Base-by-base conservation (phyloP, 169 alveolate genomes). In the Eimeria maxima region DNA sequence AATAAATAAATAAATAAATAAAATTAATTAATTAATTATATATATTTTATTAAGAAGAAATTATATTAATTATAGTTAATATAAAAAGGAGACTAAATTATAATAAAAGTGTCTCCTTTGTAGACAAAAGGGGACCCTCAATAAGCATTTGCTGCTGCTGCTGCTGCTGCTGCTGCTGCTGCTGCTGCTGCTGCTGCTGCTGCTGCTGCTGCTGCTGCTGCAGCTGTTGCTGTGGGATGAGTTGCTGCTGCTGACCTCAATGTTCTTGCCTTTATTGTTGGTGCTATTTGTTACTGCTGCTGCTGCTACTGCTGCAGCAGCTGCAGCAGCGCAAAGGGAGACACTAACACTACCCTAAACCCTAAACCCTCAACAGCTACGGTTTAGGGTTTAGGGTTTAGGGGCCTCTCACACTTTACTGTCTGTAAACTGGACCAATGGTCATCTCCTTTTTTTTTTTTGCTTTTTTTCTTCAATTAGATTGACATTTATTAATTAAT, bases 121-220 rank as follows among this genome's bases (percentile, higher is more conserved):
- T n/a, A n/a, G n/a, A n/a, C 83, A 33, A 13, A 24, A 73, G 29
- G 24, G 11, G 38, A 76, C 50, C 13, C 53, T 76, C n/a, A n/a
- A n/a, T n/a, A n/a, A n/a, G n/a, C n/a, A n/a, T n/a, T n/a, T n/a
- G n/a, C n/a, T n/a, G n/a, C n/a, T n/a, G n/a, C n/a, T n/a, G n/a
- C n/a, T n/a, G 45, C 83, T 73, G 83, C 55, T 29, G 83, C 83
- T 38, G 83, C 83, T 38, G 4, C 24, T 7, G 53, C 55, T 73
- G 83, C 53, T 33, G 83, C 83, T 71, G 83, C 83, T 71, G n/a
- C 18, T 2, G 78, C 44, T n/a, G 44, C 80, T 73, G 83, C 50
- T 73, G 50, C 83, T 38, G 83, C 55, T 29, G 83, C 83, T 38
- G 83, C 83, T 38, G 83, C 83, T 73, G 83, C 83, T 73, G 83